A percentile compares a stretch with the other conserved stretches of the same genome.
These are phyloP conservation scores for Globisporangium sylvaticum DNA, from an alignment of 352 stramenopile genomes.

Conservation along the genomic window DNA sequence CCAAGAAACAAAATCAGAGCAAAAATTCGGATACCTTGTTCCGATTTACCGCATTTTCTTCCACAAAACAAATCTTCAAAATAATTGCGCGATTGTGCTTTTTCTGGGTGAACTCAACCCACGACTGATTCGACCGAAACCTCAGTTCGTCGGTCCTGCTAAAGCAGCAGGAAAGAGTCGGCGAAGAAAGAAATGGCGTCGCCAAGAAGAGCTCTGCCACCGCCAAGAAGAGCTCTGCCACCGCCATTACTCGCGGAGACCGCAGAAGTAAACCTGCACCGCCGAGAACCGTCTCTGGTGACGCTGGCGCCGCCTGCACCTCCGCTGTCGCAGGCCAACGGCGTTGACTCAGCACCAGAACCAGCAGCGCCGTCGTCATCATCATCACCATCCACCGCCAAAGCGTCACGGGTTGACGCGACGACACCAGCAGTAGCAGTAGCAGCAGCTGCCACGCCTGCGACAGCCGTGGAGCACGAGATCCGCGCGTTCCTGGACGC, in stretches of 20 bases:
- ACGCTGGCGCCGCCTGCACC: neutral
- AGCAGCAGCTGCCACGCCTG: neutral
- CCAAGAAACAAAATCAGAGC: too few species aligned
- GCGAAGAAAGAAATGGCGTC: constrained; percentile 8
- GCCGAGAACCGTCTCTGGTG: neutral
- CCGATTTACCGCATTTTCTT: neutral
- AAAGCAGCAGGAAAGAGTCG: neutral
- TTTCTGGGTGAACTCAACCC: neutral
- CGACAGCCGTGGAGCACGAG: constrained; percentile 2
- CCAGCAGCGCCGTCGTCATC: neutral
- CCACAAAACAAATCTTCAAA: neutral
- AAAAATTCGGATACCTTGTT: too few species aligned
- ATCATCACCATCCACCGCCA: neutral
- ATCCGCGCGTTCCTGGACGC: constrained; percentile 12
- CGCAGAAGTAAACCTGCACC: neutral
- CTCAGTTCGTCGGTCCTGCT: neutral
- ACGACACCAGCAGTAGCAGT: neutral
- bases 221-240: neutral
- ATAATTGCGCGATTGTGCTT: neutral
- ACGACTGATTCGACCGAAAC: neutral
- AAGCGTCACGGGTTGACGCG: neutral
- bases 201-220: neutral
- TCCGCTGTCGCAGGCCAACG: neutral
- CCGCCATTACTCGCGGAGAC: neutral
- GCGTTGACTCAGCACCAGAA: neutral